Conservation (phyloP, 441 rosid species). For the Adansonia gregorii region DNA sequence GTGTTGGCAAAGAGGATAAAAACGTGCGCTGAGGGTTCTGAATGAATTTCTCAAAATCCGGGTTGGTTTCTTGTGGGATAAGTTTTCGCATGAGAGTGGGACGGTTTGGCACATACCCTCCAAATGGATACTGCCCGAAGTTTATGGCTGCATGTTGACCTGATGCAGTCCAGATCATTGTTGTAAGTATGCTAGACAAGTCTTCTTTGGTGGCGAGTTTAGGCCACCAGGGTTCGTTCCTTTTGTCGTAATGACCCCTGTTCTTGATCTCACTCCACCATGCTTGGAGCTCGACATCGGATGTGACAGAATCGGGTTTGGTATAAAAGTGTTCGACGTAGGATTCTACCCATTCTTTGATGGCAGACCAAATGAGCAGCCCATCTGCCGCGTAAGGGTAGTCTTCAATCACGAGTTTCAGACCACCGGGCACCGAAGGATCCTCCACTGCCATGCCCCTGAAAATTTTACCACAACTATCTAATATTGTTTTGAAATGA, state of each 20-base stretch:
- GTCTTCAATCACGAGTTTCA: constrained; percentile 80
- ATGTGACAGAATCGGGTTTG: constrained; percentile 53
- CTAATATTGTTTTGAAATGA: neutral
- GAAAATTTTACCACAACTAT: constrained; percentile 25
- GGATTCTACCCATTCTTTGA: constrained; percentile 70
- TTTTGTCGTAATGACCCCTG: constrained; percentile 84
- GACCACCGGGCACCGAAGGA: constrained; percentile 68
- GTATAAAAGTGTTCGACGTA: constrained; percentile 76
- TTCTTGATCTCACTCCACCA: constrained; percentile 97
- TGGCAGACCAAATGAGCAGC: constrained; percentile 89
- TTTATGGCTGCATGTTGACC: constrained; percentile 96
- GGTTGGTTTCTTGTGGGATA: constrained; percentile 63
- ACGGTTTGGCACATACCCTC: constrained; percentile 91
- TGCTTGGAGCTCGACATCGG: constrained; percentile 79
- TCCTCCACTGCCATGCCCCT: constrained; percentile 97
- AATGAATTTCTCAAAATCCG: constrained; percentile 65
- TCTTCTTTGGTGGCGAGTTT: constrained; percentile 69
- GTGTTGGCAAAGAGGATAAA: constrained; percentile 70
- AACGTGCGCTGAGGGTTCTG: constrained; percentile 67
- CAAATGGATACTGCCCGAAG: constrained; percentile 94
- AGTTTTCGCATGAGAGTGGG: constrained; percentile 80
- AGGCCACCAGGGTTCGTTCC: constrained; percentile 97
- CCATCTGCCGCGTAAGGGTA: constrained; percentile 96
- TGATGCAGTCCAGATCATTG: constrained; percentile 82
- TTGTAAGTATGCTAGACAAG: constrained; percentile 66